Base-by-base conservation (phyloP, 2,329 filamentous ascomycete genomes). In the Aureobasidium mangrovei region DNA sequence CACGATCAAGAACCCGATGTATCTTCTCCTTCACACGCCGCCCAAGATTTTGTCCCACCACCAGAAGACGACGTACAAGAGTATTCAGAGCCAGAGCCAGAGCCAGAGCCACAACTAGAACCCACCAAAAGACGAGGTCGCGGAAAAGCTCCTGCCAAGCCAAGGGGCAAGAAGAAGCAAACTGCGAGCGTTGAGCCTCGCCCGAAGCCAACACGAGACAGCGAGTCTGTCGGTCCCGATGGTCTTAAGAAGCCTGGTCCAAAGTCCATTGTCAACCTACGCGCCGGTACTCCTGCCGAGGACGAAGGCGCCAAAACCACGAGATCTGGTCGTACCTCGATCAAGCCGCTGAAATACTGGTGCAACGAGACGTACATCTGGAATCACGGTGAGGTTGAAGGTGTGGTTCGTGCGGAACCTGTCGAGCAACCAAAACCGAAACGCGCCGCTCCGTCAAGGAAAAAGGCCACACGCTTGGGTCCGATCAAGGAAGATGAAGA, bases 341-440 rank as follows among this genome's bases (percentile, higher is more conserved):
- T 88, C 58, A 81, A 82, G 57, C 93, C 91, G 0, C 71, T 96
- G 33, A 82, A 88, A 28, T 95, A 80, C 66, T 97, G 91, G 91
- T 83, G 83, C 62, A 90, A 90, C 60, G 91, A 97, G 67, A 81
- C 80, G 53, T 81, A 86, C 44, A 80, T 89, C 26, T 88, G 83
- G 63, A 75, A 79, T 18, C 79, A 82, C 27, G 81, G 83, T 1
- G 83, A 79, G 9, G 84, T 91, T 61, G 86, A 88, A 64, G 86
- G 88, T 60, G 80, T 96, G 48, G 80, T 91, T 28, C 83, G 88
- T 39, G 83, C 84, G 2, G 84, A 90, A 55, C 82, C 86, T 35
- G 74, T 80, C 32, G 70, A 72, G 43, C 59, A 62, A 8, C 51
- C 60, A 26, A 46, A 62, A 63, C 56, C 61, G 62, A 29, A 62